A percentile compares a stretch with the other conserved stretches of the same genome.
Conservation (phyloP, 2,329 filamentous ascomycete species). For the Hortaea werneckii region DNA sequence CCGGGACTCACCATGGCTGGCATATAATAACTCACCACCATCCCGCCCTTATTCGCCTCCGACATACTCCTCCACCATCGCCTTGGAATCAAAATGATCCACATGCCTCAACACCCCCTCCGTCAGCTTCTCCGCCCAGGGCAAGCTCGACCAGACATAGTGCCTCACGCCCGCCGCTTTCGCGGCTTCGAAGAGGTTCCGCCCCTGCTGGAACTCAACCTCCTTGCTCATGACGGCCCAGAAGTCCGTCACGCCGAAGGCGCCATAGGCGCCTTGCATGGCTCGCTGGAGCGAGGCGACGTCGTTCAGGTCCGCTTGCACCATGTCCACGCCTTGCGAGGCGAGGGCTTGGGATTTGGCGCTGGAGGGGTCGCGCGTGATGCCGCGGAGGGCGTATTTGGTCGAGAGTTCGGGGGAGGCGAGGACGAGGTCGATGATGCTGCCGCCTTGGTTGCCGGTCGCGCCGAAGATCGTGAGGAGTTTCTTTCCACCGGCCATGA, state of each 20-base stretch:
- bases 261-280: constrained; percentile 38
- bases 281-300: constrained; percentile 35
- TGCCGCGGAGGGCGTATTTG: constrained; percentile 43
- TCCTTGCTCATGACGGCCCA: constrained; percentile 32
- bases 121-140: constrained; percentile 19
- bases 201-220: constrained; percentile 24
- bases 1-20: constrained; percentile 11
- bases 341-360: constrained; percentile 36
- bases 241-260: constrained; percentile 45
- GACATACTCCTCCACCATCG: constrained; percentile 25
- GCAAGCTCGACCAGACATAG: constrained; percentile 29
- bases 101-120: constrained; percentile 22
- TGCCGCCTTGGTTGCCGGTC: constrained; percentile 52
- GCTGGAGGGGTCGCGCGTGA: constrained; percentile 43
- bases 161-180: constrained; percentile 26
- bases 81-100: constrained; percentile 31
- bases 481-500: neutral
- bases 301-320: constrained; percentile 43
- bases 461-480: constrained; percentile 49
- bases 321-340: constrained; percentile 41
- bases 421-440: constrained; percentile 39
- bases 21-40: constrained; percentile 17
- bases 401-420: constrained; percentile 34
- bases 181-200: constrained; percentile 24
- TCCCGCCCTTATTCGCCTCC: constrained; percentile 18